These are phyloP conservation scores for Ophiostoma sp. DNA, from an alignment of 2,329 filamentous ascomycete genomes.

Conservation along the genomic window DNA sequence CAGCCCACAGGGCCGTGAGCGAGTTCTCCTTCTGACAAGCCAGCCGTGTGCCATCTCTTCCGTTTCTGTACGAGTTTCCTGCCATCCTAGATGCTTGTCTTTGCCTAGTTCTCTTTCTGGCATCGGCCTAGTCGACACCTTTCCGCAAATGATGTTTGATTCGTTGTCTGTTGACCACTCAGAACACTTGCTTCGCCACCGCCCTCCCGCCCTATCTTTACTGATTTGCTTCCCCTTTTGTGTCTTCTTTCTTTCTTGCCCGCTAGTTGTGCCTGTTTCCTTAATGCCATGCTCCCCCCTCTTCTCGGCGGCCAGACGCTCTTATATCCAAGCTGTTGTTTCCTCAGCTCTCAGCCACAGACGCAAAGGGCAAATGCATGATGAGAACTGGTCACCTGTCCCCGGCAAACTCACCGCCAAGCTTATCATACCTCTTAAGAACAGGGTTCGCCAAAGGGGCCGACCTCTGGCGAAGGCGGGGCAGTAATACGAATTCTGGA, in stretches of 20 bases:
- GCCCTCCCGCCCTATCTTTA: background rate
- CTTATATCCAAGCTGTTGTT: no score
- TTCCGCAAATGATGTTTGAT: background rate
- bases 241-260: background rate
- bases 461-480: background rate
- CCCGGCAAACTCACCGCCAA: background rate
- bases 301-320: no score
- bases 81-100: background rate
- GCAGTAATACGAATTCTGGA: background rate
- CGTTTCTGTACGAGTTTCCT: background rate
- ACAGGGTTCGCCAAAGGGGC: background rate
- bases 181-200: slow-evolving; percentile 11
- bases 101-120: background rate
- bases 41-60: background rate
- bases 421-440: background rate
- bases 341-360: no score
- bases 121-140: background rate
- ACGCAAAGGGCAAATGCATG: no score
- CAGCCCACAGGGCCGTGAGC: background rate
- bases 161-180: slow-evolving; percentile 5
- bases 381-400: no score
- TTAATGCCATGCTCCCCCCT: no score
- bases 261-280: background rate
- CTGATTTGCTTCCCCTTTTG: background rate
- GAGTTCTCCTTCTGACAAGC: background rate